Percentiles rank a stretch among this genome's conserved stretches.
phyloP scores from a whole-genome alignment of 2,329 filamentous ascomycete species.

The Xylaria sp. region DNA sequence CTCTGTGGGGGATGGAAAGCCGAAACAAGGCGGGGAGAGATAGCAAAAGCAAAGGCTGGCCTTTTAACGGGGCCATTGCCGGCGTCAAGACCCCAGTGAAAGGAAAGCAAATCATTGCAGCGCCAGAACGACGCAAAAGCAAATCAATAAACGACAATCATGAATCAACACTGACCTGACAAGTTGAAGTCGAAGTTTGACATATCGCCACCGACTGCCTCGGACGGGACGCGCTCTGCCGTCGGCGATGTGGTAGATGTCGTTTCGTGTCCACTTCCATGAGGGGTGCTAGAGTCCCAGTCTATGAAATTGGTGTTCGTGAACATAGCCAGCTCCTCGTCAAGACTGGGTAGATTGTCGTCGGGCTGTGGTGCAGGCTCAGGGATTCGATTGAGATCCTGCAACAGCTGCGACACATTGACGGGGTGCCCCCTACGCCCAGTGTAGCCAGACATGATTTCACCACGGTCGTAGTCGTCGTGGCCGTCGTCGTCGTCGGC shows the following conservation, averaged over 20 bases:
- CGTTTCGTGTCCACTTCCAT: slow-evolving; percentile 39
- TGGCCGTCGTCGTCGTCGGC: neutral
- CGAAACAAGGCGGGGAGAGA: slow-evolving; percentile 14
- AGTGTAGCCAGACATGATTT: slow-evolving; percentile 62
- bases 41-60: slow-evolving; percentile 9
- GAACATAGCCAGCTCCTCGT: slow-evolving; percentile 78
- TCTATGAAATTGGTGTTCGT: slow-evolving; percentile 87
- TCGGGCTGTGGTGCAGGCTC: slow-evolving; percentile 64
- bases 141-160: slow-evolving; percentile 14
- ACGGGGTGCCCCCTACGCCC: slow-evolving; percentile 74
- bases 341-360: slow-evolving; percentile 36
- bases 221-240: slow-evolving; percentile 40
- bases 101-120: slow-evolving; percentile 9
- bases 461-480: neutral
- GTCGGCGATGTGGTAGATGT: slow-evolving; percentile 45
- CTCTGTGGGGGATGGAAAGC: slow-evolving; percentile 21
- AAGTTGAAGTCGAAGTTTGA: slow-evolving; percentile 47
- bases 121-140: slow-evolving; percentile 7
- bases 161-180: slow-evolving; percentile 44
- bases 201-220: slow-evolving; percentile 37
- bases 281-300: slow-evolving; percentile 63
- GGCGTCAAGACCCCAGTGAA: neutral
- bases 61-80: slow-evolving; percentile 4
- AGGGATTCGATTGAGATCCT: slow-evolving; percentile 81
- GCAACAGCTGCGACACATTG: slow-evolving; percentile 90